A percentile compares a stretch with the other conserved stretches of the same genome.
Evolutionary conservation across 2,329 filamentous ascomycete species (phyloP).

Genomic region (Cladosporium sp.): DNA sequence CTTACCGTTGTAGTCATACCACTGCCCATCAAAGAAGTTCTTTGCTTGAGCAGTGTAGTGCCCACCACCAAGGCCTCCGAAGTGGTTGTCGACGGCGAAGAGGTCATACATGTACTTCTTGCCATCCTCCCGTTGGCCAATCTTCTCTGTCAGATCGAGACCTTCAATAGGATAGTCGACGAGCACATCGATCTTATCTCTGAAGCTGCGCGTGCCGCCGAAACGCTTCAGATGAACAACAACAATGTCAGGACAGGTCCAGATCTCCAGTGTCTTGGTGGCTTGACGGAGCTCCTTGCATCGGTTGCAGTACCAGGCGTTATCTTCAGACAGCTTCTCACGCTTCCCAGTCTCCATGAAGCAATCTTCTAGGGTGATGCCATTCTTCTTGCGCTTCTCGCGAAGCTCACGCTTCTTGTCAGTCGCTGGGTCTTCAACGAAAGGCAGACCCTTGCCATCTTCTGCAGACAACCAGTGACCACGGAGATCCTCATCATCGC

Average conservation of each 20-base stretch:
- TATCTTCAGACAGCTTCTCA: conserved; percentile 89
- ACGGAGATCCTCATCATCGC: conserved; percentile 52
- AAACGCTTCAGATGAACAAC: conserved; percentile 96
- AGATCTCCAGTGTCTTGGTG: conserved; percentile 94
- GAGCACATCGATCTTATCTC: conserved; percentile 87
- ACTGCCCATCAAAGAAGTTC: conserved; percentile 84
- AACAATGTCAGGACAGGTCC: conserved; percentile 93
- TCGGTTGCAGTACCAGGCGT: conserved; percentile 95
- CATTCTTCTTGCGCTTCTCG: conserved; percentile 66
- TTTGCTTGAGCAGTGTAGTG: conserved; percentile 95
- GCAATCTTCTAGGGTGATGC: conserved; percentile 85
- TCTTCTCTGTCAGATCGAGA: conserved; percentile 76
- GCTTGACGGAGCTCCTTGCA: conserved; percentile 93
- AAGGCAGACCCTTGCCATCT: conserved; percentile 61
- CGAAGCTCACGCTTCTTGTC: conserved; percentile 64
- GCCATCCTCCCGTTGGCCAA: conserved; percentile 76
- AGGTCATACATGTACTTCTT: conserved; percentile 88
- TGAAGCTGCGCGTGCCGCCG: conserved; percentile 75
- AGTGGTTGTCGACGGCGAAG: conserved; percentile 95
- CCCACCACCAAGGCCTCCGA: conserved; percentile 86
- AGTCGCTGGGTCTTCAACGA: conserved; percentile 58
- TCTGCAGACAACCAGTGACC: conserved; percentile 55
- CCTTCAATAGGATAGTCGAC: conserved; percentile 91
- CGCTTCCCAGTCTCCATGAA: conserved; percentile 92
- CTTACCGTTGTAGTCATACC: conserved; percentile 91